phyloP scores from a whole-genome alignment of 371 early-diverging fungal species.

The Mucor sp. region DNA sequence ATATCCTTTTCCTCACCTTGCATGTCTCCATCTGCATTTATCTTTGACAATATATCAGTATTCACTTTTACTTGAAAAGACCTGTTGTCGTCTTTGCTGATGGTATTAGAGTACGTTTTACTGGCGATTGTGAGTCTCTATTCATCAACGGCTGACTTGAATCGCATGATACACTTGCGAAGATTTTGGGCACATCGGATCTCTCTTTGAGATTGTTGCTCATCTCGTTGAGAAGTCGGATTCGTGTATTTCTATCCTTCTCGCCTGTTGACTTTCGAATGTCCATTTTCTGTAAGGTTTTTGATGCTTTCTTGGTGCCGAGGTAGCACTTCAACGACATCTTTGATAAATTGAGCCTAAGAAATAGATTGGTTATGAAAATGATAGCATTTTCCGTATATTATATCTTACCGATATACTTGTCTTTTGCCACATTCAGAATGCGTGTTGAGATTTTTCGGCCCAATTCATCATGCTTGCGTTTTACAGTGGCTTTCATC shows the following conservation, averaged over 20 bases:
- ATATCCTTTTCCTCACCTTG: constrained; percentile 20
- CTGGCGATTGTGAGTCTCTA: no score
- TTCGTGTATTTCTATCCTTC: constrained; percentile 15
- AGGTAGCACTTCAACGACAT: constrained; percentile 19
- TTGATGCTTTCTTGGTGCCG: constrained; percentile 15
- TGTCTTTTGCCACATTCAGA: constrained; percentile 10
- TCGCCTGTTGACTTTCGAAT: constrained; percentile 13
- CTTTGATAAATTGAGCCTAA: constrained; percentile 20
- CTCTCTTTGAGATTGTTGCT: constrained; percentile 16
- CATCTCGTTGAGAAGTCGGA: constrained; percentile 20
- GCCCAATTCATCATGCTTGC: no score
- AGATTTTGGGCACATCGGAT: constrained; percentile 21
- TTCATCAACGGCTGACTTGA: constrained; percentile 14
- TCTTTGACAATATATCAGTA: constrained; percentile 9
- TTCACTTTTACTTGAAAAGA: constrained; percentile 18
- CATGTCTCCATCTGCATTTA: constrained; percentile 18
- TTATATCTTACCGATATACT: constrained; percentile 24
- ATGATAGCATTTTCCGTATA: constrained; percentile 15
- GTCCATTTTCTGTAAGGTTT: background rate
- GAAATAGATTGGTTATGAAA: background rate
- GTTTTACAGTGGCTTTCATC: no score
- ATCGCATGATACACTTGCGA: constrained; percentile 16
- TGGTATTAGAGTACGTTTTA: no score
- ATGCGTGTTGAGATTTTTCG: no score
- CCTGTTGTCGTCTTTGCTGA: no score